Conservation (phyloP, 2,329 filamentous ascomycete species). For the Lecanosticta acicola region DNA sequence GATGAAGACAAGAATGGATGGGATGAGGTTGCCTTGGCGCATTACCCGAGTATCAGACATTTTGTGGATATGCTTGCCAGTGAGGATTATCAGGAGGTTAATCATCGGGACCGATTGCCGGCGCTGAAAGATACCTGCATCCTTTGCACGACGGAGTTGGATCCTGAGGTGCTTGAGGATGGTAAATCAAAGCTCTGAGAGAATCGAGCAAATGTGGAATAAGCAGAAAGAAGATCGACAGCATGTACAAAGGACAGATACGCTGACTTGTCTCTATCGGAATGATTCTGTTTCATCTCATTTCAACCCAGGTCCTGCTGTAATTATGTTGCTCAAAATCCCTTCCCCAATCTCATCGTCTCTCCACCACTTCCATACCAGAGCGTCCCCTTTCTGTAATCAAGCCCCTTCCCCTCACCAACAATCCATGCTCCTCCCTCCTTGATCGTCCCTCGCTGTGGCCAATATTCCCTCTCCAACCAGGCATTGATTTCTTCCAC, state of each 20-base stretch:
- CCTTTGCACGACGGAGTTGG: conserved; percentile 34
- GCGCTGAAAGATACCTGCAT: conserved; percentile 35
- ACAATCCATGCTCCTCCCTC: conserved; percentile 71
- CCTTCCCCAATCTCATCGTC: conserved; percentile 54
- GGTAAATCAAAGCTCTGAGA: background rate
- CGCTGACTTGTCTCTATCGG: too few species aligned
- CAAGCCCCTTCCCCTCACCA: conserved; percentile 77
- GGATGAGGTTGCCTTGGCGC: conserved; percentile 61
- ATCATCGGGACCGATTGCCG: conserved; percentile 48
- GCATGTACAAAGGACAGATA: too few species aligned
- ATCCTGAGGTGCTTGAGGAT: conserved; percentile 18
- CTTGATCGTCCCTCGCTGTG: conserved; percentile 40
- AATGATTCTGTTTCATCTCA: too few species aligned
- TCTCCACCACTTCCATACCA: conserved; percentile 81
- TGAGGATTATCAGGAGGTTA: conserved; percentile 55
- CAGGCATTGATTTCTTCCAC: conserved; percentile 74
- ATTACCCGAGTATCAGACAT: conserved; percentile 58
- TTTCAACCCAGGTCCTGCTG: too few species aligned
- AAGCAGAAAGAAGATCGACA: too few species aligned
- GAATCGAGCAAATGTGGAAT: too few species aligned
- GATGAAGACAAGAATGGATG: conserved; percentile 37
- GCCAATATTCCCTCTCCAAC: conserved; percentile 68
- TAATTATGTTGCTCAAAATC: too few species aligned
- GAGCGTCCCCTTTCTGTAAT: conserved; percentile 65
- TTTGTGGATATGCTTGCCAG: conserved; percentile 57